Percentiles rank a stretch among this genome's conserved stretches.
These are phyloP conservation scores for Microdochium trichocladiopsis DNA, from an alignment of 2,329 filamentous ascomycete genomes.

Conservation along the genomic window DNA sequence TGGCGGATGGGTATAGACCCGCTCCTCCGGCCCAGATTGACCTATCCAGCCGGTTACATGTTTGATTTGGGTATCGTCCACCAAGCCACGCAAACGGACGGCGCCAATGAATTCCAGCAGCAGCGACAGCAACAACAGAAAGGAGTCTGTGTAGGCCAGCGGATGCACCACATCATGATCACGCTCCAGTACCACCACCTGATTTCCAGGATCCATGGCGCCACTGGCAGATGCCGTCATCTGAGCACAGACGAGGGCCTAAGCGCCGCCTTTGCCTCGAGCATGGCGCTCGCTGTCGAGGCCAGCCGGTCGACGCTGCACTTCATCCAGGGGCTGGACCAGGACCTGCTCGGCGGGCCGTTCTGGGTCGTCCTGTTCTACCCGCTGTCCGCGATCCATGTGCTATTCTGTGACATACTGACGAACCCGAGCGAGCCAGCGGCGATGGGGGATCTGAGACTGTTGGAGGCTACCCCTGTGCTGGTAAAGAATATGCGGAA, in stretches of 20 bases:
- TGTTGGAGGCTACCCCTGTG: too few species aligned
- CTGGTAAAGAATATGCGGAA: too few species aligned
- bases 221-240: constrained; percentile 40
- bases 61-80: neutral
- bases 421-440: constrained; percentile 34
- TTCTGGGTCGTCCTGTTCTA: constrained; percentile 50
- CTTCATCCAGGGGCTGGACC: constrained; percentile 34
- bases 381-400: constrained; percentile 44
- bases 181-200: constrained; percentile 49
- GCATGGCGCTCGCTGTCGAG: constrained; percentile 43
- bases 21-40: constrained; percentile 37
- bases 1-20: constrained; percentile 43
- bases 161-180: constrained; percentile 39
- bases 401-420: constrained; percentile 48
- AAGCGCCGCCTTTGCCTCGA: constrained; percentile 40
- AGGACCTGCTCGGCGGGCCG: constrained; percentile 33
- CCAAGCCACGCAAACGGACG: neutral
- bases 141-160: constrained; percentile 18
- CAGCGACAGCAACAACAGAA: neutral
- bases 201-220: constrained; percentile 47
- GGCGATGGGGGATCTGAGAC: too few species aligned
- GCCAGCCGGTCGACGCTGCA: constrained; percentile 47
- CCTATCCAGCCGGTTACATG: constrained; percentile 19
- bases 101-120: too few species aligned
- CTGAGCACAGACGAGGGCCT: constrained; percentile 19